Conservation (phyloP, 2,329 filamentous ascomycete species). For the Aspergillus novoparasiticus region DNA sequence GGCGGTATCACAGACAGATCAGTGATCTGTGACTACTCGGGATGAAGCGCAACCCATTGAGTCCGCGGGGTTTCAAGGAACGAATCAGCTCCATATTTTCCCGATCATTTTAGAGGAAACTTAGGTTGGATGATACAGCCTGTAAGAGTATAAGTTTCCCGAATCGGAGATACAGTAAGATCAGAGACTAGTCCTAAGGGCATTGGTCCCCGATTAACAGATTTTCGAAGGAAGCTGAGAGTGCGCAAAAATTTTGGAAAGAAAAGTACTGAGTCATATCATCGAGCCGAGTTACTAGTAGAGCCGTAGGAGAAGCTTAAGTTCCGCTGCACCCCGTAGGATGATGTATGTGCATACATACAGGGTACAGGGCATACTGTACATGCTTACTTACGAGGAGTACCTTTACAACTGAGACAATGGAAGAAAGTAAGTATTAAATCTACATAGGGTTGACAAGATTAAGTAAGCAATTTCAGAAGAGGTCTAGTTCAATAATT, state of each 20-base stretch:
- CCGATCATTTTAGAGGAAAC: background rate
- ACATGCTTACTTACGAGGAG: too few relatives aligned
- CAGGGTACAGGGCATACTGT: too few relatives aligned
- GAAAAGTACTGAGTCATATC: background rate
- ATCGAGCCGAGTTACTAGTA: background rate
- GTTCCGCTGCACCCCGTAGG: background rate
- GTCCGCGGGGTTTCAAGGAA: background rate
- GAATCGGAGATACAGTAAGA: background rate
- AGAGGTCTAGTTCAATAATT: too few relatives aligned
- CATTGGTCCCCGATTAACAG: too few relatives aligned
- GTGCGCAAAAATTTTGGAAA: background rate
- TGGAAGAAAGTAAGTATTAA: background rate
- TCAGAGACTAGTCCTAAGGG: background rate
- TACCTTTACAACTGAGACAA: background rate
- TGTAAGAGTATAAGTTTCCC: constrained; percentile 1
- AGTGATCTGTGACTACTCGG: background rate
- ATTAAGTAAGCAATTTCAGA: too few relatives aligned
- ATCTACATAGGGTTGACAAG: too few relatives aligned
- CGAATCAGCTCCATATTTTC: background rate
- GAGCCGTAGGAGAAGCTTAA: background rate
- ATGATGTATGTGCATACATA: background rate
- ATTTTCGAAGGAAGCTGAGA: too few relatives aligned
- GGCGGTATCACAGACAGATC: too few relatives aligned
- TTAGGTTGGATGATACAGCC: background rate
- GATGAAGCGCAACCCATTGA: background rate